Conservation (phyloP, 2,329 filamentous ascomycete genomes). For the Diaporthe ilicicola region DNA sequence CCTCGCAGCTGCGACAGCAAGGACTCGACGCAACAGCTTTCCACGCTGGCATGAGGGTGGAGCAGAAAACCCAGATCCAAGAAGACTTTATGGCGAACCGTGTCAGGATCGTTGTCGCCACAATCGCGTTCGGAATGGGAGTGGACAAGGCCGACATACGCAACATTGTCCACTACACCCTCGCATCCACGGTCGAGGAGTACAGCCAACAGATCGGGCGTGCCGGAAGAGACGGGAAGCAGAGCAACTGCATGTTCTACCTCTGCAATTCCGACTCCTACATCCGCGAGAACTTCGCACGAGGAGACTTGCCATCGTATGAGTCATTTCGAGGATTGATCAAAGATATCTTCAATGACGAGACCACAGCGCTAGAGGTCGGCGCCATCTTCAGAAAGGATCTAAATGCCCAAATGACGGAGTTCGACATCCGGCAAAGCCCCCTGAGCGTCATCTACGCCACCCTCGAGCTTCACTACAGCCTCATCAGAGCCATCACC, state of each 20-base stretch:
- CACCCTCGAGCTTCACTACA: conserved; percentile 67
- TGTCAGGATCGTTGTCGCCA: conserved; percentile 59
- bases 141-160: conserved; percentile 65
- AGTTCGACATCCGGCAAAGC: conserved; percentile 62
- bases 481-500: conserved; percentile 63
- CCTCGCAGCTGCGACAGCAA: conserved; percentile 44
- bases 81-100: conserved; percentile 58
- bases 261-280: conserved; percentile 66
- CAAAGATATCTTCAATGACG: conserved; percentile 57
- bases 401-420: conserved; percentile 53
- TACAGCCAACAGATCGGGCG: conserved; percentile 67
- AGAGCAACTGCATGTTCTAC: conserved; percentile 65
- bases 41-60: conserved; percentile 59
- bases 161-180: conserved; percentile 62
- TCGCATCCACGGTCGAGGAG: conserved; percentile 61
- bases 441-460: conserved; percentile 64
- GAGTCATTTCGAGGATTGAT: conserved; percentile 58
- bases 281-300: conserved; percentile 65
- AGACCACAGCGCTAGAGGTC: conserved; percentile 42
- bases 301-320: conserved; percentile 65
- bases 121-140: conserved; percentile 68
- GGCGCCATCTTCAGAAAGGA: conserved; percentile 57
- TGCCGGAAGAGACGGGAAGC: conserved; percentile 61
- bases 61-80: conserved; percentile 55
- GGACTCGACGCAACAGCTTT: conserved; percentile 55